Evolutionary conservation across 2,329 filamentous ascomycete species (phyloP).

Genomic region (Aspergillus hiratsukae): DNA sequence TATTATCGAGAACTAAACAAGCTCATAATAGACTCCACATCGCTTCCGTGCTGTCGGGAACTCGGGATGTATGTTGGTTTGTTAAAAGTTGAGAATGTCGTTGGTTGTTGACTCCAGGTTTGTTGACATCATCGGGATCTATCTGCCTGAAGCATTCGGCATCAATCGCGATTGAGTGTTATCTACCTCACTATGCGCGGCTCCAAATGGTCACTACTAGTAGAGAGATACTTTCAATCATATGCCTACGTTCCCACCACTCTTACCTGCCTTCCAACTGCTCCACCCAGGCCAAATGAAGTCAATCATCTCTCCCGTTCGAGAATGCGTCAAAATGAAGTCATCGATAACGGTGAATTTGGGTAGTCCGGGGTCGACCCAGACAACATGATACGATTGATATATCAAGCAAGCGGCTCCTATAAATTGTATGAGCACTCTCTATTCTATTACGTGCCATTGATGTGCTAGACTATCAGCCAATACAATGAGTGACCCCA

Average conservation of each 20-base stretch:
- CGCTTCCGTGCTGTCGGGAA: background rate
- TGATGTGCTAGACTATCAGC: background rate
- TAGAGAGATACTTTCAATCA: background rate
- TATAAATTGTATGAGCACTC: background rate
- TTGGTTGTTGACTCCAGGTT: background rate
- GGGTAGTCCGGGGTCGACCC: too few species aligned
- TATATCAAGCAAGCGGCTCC: background rate
- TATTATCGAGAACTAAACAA: background rate
- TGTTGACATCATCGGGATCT: background rate
- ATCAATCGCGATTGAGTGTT: background rate
- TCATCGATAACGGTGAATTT: constrained; percentile 14
- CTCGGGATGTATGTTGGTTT: background rate
- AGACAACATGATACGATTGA: background rate
- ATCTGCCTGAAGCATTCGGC: background rate
- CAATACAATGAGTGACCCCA: constrained; percentile 40
- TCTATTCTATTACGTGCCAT: background rate
- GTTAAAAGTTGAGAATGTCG: background rate
- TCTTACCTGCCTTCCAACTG: background rate
- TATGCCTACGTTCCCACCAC: constrained; percentile 1
- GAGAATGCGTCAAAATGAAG: constrained; percentile 25
- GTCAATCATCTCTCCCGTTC: constrained; percentile 5
- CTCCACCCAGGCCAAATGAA: background rate
- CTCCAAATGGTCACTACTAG: background rate
- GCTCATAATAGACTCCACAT: background rate
- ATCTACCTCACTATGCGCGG: too few species aligned